These are phyloP conservation scores for Boletus sp. DNA, from an alignment of 1,284 basidiomycete genomes.

Conservation along the genomic window DNA sequence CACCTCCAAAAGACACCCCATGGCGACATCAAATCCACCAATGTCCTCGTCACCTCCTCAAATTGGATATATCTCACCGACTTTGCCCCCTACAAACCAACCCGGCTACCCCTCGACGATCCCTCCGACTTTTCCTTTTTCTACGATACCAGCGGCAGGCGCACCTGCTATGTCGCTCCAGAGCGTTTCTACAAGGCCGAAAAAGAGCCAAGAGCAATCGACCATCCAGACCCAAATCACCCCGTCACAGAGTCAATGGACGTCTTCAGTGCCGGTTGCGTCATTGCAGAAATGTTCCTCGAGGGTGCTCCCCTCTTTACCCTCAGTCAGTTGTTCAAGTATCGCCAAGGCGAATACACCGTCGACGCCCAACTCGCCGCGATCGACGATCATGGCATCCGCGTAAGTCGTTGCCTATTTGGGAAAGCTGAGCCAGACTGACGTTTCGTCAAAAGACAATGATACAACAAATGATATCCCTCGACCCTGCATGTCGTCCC, in stretches of 20 bases:
- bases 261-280: slow-evolving; percentile 94
- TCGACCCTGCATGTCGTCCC: slow-evolving; percentile 76
- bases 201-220: slow-evolving; percentile 54
- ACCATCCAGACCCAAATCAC: slow-evolving; percentile 56
- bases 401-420: slow-evolving; percentile 47
- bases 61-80: slow-evolving; percentile 96
- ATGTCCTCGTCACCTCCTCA: slow-evolving; percentile 95
- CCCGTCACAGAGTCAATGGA: slow-evolving; percentile 97
- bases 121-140: slow-evolving; percentile 98
- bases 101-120: slow-evolving; percentile 93
- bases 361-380: slow-evolving; percentile 72
- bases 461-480: slow-evolving; percentile 87
- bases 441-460: slow-evolving; percentile 56
- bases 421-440: neutral
- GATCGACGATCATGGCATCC: slow-evolving; percentile 80
- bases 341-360: slow-evolving; percentile 80
- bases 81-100: slow-evolving; percentile 97
- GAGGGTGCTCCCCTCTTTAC: slow-evolving; percentile 96
- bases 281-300: slow-evolving; percentile 94
- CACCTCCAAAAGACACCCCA: slow-evolving; percentile 85
- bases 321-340: slow-evolving; percentile 94
- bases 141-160: slow-evolving; percentile 92
- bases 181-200: slow-evolving; percentile 92
- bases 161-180: slow-evolving; percentile 96
- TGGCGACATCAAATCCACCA: slow-evolving; percentile 98